A percentile compares a stretch with the other conserved stretches of the same genome.
These are phyloP conservation scores for Psophocarpus tetragonolobus DNA, from an alignment of 306 rosid species.

Conservation along the genomic window DNA sequence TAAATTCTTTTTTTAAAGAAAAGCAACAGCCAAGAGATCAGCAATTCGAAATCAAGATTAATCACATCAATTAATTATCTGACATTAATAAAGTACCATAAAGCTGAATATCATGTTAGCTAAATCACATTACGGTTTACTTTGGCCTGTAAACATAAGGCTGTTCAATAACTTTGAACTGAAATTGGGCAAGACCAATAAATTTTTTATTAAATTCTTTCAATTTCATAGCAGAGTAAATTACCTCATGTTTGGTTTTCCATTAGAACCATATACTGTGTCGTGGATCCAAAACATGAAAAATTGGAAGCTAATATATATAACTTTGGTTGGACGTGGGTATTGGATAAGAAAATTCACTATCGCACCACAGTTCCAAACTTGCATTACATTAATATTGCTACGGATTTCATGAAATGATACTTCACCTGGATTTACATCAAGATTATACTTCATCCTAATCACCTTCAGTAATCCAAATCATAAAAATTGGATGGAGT, in stretches of 20 bases:
- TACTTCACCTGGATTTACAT: not conserved
- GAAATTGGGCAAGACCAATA: not conserved
- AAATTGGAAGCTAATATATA: too few species aligned
- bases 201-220: not conserved
- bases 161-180: not conserved
- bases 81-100: not conserved
- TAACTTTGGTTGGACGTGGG: too few species aligned
- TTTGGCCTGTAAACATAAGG: too few species aligned
- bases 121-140: not conserved
- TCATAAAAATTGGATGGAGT: not conserved
- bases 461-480: not conserved
- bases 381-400: not conserved
- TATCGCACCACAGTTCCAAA: too few species aligned
- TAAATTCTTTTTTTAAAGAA: not conserved
- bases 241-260: too few species aligned
- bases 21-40: not conserved
- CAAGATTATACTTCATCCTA: not conserved
- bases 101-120: not conserved
- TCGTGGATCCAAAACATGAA: too few species aligned
- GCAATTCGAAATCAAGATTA: not conserved
- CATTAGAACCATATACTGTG: too few species aligned
- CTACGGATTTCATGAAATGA: not conserved
- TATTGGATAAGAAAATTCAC: too few species aligned
- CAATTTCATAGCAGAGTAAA: not conserved
- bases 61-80: not conserved